Conservation (phyloP, 2,329 filamentous ascomycete genomes). For the Ambrosiella beaveri region DNA sequence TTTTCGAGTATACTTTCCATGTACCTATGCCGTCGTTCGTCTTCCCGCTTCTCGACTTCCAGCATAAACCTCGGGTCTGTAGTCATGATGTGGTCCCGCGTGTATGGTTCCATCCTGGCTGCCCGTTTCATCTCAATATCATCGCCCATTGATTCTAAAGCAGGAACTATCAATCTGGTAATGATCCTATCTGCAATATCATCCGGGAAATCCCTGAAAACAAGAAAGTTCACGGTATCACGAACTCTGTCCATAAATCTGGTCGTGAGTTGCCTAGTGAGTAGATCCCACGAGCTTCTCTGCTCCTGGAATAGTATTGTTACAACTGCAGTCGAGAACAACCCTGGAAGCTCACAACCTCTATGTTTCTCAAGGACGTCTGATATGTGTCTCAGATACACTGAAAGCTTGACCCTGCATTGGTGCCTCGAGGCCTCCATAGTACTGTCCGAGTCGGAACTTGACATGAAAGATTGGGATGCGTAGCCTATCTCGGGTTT, state of each 20-base stretch:
- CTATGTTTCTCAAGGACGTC: background rate
- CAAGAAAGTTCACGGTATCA: background rate
- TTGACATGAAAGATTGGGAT: too few relatives aligned
- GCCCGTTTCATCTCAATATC: background rate
- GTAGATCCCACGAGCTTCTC: constrained; percentile 11
- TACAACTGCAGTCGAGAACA: constrained; percentile 13
- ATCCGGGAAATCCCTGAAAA: background rate
- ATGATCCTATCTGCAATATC: background rate
- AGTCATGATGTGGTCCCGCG: background rate
- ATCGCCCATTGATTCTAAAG: background rate
- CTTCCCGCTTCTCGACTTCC: background rate
- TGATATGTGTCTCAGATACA: constrained; percentile 5
- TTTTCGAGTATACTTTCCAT: background rate
- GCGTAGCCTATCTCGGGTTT: too few relatives aligned
- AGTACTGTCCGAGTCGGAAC: background rate
- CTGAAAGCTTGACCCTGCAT: background rate
- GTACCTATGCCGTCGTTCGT: background rate
- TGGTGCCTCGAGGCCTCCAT: background rate
- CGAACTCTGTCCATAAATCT: background rate
- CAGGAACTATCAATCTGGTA: background rate
- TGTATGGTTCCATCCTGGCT: background rate
- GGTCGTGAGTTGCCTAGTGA: background rate
- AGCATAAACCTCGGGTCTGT: background rate
- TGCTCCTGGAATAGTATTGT: constrained; percentile 14
- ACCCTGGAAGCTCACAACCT: constrained; percentile 15